Base-by-base conservation (phyloP, 768 basidiomycete genomes). In the Termitomyces sp. region DNA sequence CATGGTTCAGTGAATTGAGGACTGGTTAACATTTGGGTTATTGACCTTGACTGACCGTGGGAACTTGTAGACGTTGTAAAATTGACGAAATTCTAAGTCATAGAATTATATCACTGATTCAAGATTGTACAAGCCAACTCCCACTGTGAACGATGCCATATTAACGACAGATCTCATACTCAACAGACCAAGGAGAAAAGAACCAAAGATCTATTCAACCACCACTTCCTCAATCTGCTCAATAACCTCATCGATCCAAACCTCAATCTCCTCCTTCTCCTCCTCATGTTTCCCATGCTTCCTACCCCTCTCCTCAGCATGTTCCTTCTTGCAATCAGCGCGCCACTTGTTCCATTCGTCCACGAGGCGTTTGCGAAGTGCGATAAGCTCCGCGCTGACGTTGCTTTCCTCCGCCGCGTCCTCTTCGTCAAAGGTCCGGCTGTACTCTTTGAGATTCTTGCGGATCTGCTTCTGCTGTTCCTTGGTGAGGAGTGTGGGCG, bases 261-360 rank as follows among this genome's bases (percentile, higher is more conserved):
- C 91, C 72, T 94, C 92, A 55, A 94, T 93, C 74, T 90, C 90
- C 72, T 94, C 92, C 70, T 90, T 90, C 59, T 79, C 85, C 64
- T 81, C 78, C 1, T 59, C 61, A 22, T 47, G 58, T 9, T 63
- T 60, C 7, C 59, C 60, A 51, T 54, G 56, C 26, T 56, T 58
- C n/a, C 58, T 56, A 28, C 51, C 46, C 39, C 47, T 57, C 39
- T 54, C 55, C 15, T 65, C 64, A 18, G 47, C 47, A 29, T 54
- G 54, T 2, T 65, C 62, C 49, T 54, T 56, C 20, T 55, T 85
- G 63, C 87, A 86, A 61, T 84, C 80, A 24, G 77, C 65, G 52
- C 96, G 84, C 97, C 97, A 98, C 44, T 96, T 92, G 73, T 99
- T 97, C 97, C 97, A 99, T 75, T 99, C 97, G 67, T 97, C 92